Evolutionary conservation across 2,329 filamentous ascomycete genomes (phyloP).

Genomic region (Cladophialophora exuberans): DNA sequence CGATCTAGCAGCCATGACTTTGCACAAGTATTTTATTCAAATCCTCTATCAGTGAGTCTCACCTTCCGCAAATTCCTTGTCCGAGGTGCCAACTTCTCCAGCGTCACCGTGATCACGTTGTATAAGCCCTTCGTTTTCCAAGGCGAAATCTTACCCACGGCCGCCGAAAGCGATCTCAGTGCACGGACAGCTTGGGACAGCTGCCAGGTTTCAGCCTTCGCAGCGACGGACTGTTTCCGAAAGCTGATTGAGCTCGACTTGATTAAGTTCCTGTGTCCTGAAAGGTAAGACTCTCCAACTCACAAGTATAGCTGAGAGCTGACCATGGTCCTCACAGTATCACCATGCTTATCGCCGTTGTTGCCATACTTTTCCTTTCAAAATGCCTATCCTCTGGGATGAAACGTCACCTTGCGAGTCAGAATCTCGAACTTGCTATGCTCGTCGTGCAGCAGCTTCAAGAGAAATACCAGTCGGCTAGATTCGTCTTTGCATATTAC

Average conservation of each 20-base stretch:
- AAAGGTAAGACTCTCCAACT: constrained; percentile 7
- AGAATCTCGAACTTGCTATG: constrained; percentile 18
- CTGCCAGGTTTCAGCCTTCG: constrained; percentile 8
- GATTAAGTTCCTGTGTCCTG: constrained; percentile 10
- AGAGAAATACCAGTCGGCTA: constrained; percentile 14
- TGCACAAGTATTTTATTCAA: constrained; percentile 19
- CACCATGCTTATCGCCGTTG: constrained; percentile 14
- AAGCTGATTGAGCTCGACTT: constrained; percentile 13
- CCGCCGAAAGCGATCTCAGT: constrained; percentile 1
- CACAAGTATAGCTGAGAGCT: neutral
- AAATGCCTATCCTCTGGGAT: constrained; percentile 8
- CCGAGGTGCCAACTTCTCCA: neutral
- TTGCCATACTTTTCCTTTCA: constrained; percentile 16
- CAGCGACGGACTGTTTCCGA: constrained; percentile 14
- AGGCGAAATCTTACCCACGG: neutral
- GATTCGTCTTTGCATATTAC: constrained; percentile 18
- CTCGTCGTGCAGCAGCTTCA: constrained; percentile 16
- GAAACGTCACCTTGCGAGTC: constrained; percentile 18
- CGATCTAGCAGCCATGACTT: constrained; percentile 3
- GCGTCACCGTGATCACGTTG: constrained; percentile 10
- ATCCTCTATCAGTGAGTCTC: constrained; percentile 15
- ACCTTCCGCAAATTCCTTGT: neutral
- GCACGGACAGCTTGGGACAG: constrained; percentile 10
- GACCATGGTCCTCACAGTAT: neutral
- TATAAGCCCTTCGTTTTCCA: constrained; percentile 19